Percentiles rank a stretch among this genome's conserved stretches.
Conservation (phyloP, 805 yeast genomes). For the Myxozyma neglecta region DNA sequence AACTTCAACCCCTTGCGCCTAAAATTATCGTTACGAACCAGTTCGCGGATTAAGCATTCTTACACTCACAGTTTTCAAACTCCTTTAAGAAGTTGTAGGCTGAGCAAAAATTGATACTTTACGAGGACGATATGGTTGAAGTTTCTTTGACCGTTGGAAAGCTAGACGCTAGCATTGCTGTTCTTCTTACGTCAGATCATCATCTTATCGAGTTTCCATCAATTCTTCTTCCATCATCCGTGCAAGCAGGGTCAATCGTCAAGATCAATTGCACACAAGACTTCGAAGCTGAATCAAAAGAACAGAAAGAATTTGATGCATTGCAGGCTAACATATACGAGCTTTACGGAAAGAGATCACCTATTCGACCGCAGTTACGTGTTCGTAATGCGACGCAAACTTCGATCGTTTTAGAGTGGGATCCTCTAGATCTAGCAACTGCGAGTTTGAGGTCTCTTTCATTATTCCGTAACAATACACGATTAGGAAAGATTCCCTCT, state of each 20-base stretch:
- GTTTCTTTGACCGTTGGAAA: constrained; percentile 80
- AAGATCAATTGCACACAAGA: constrained; percentile 83
- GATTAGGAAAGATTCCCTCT: constrained; percentile 79
- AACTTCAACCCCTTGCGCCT: constrained; percentile 2
- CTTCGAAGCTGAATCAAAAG: constrained; percentile 59
- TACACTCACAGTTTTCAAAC: not conserved
- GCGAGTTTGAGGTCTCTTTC: constrained; percentile 74
- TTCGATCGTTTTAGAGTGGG: constrained; percentile 94
- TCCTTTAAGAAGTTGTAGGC: not conserved
- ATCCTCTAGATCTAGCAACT: constrained; percentile 76
- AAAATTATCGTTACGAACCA: not conserved
- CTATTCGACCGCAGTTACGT: constrained; percentile 67
- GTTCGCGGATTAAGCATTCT: not conserved
- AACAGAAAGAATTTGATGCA: constrained; percentile 55
- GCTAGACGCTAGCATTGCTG: constrained; percentile 90
- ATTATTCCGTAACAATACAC: constrained; percentile 64
- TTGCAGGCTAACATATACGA: constrained; percentile 73
- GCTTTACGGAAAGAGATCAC: constrained; percentile 71
- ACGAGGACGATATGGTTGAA: constrained; percentile 27
- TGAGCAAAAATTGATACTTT: not conserved
- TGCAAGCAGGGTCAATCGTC: constrained; percentile 88
- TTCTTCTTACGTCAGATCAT: constrained; percentile 85
- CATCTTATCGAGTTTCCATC: constrained; percentile 97
- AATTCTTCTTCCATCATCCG: constrained; percentile 82
- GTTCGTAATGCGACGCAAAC: constrained; percentile 87